Evolutionary conservation across 768 basidiomycete species (phyloP).

Genomic region (Mycena kentingensis): DNA sequence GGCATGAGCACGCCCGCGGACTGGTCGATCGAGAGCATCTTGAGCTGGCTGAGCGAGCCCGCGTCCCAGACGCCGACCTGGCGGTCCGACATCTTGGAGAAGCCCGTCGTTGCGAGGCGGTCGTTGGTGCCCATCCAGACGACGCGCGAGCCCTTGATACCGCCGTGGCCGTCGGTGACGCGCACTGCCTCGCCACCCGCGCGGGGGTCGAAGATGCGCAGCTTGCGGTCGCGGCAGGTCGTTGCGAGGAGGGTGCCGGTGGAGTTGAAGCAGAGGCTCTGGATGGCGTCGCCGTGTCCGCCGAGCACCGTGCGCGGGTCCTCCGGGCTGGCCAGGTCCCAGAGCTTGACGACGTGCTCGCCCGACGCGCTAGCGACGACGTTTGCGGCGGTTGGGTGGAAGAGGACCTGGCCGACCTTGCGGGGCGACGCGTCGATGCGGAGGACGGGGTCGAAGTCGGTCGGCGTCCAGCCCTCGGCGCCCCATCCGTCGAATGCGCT

Average conservation of each 20-base stretch:
- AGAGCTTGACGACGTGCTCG: conserved; percentile 87
- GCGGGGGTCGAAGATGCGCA: conserved; percentile 91
- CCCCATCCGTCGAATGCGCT: conserved; percentile 82
- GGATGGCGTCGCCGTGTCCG: conserved; percentile 88
- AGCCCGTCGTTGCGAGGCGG: conserved; percentile 91
- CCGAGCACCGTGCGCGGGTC: conserved; percentile 58
- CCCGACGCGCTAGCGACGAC: conserved; percentile 80
- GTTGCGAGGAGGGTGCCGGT: conserved; percentile 83
- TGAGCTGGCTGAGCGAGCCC: conserved; percentile 69
- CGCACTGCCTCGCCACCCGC: conserved; percentile 80
- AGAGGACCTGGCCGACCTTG: conserved; percentile 92
- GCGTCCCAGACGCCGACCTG: conserved; percentile 92
- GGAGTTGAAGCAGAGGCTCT: conserved; percentile 79
- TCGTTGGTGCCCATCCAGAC: conserved; percentile 90
- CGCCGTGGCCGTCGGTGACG: conserved; percentile 82
- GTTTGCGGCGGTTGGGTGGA: conserved; percentile 88
- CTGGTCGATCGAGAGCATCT: conserved; percentile 82
- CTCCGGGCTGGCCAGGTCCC: conserved; percentile 83
- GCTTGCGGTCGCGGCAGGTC: conserved; percentile 90
- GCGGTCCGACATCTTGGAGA: conserved; percentile 95
- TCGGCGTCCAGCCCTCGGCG: conserved; percentile 76
- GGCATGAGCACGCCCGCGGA: conserved; percentile 95
- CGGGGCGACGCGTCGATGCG: conserved; percentile 78
- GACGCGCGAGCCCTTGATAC: conserved; percentile 89
- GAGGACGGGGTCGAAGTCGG: conserved; percentile 84